phyloP scores from a whole-genome alignment of 192 early-diverging fungal species.

The Coemansia sp. region DNA sequence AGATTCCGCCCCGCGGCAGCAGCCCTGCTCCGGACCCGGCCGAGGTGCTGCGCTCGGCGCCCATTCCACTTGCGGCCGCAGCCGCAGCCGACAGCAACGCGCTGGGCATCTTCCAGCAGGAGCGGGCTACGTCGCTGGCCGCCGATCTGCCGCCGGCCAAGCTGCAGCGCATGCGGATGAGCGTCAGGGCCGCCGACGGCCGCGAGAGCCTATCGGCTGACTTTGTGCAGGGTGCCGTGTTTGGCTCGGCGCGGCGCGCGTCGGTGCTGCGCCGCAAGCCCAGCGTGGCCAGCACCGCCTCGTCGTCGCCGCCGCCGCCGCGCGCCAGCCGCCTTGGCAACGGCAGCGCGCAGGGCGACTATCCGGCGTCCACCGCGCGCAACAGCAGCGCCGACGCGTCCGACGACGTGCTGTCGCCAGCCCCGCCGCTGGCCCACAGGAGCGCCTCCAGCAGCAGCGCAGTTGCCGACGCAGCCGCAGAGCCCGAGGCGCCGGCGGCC shows the following conservation, averaged over 20 bases:
- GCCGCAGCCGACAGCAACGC: constrained; percentile 8
- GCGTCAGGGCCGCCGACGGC: constrained; percentile 35
- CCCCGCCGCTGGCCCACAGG: constrained; percentile 8
- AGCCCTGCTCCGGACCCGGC: background rate
- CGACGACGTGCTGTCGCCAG: constrained; percentile 2
- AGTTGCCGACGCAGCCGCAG: background rate
- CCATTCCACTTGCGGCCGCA: background rate
- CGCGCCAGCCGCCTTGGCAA: constrained; percentile 1
- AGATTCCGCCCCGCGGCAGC: constrained; percentile 1
- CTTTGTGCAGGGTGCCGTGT: constrained; percentile 49
- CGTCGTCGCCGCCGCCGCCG: constrained; percentile 5
- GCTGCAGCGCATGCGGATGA: constrained; percentile 27
- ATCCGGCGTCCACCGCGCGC: background rate
- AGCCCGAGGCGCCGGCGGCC: constrained; percentile 1
- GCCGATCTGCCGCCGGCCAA: no score
- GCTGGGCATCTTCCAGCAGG: background rate
- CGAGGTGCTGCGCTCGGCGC: constrained; percentile 7
- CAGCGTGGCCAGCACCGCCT: constrained; percentile 18
- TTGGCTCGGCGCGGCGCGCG: constrained; percentile 45
- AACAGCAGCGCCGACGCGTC: constrained; percentile 2
- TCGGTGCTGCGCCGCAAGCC: constrained; percentile 40
- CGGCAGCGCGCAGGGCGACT: background rate
- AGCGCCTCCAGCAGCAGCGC: constrained; percentile 7
- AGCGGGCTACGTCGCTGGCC: no score
- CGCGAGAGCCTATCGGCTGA: constrained; percentile 47